Conservation (phyloP, 2,329 filamentous ascomycete genomes). For the Alternaria angustiovoidea region DNA sequence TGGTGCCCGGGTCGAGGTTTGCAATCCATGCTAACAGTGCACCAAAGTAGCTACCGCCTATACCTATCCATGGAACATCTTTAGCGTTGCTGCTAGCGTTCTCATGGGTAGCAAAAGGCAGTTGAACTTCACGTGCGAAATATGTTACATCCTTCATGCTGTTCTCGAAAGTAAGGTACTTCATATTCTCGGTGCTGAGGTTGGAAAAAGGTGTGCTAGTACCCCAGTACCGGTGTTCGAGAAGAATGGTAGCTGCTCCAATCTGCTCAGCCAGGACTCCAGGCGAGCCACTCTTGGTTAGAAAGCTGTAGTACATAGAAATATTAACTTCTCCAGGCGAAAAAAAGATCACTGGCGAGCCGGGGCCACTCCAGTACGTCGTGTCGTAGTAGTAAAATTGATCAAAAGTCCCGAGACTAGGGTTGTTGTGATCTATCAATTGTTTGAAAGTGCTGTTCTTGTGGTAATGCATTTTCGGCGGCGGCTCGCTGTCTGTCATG, state of each 20-base stretch:
- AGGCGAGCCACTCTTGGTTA: not conserved
- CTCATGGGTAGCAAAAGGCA: not conserved
- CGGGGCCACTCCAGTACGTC: not conserved
- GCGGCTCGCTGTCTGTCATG: not conserved
- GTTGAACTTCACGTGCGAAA: not conserved
- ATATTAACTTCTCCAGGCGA: not conserved
- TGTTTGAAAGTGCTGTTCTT: constrained; percentile 2
- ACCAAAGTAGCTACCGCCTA: not conserved
- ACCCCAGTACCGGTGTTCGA: constrained; percentile 1
- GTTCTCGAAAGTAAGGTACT: constrained; percentile 4
- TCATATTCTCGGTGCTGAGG: not conserved
- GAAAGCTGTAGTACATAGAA: not conserved
- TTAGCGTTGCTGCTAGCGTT: not conserved
- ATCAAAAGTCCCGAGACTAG: constrained; percentile 1
- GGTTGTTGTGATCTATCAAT: not conserved
- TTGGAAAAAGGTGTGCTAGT: not conserved
- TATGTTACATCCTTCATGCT: not conserved
- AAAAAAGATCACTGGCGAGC: not conserved
- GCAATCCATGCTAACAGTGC: not conserved
- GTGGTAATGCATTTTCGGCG: not conserved
- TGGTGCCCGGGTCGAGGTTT: not conserved
- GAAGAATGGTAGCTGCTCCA: not conserved
- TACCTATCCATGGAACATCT: not conserved
- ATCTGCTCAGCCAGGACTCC: not conserved
- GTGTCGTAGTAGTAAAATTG: not conserved